Base-by-base conservation (phyloP, 1,284 basidiomycete genomes). In the Ceratorhiza oryzae-sativae region DNA sequence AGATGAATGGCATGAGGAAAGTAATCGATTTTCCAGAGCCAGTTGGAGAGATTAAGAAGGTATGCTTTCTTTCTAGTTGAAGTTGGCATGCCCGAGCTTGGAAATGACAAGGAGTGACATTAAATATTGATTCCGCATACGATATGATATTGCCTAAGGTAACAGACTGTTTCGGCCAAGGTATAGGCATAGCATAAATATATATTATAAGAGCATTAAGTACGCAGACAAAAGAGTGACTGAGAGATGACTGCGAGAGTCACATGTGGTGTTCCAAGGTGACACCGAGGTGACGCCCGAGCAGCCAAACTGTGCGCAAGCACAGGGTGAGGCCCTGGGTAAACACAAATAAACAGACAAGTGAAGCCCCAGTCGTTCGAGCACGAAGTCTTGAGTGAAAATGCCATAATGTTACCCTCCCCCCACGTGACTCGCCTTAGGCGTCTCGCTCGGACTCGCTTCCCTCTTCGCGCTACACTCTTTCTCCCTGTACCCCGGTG, bases 21-120 rank as follows among this genome's bases (percentile, higher is more conserved):
- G 71, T 23, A 30, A 71, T 20, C 1, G 55, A 71, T 23, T 71
- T 59, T 27, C 67, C 67, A 27, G 67, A 58, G 25, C 67, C 49
- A 34, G 56, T 71, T 15, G 59, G 55, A 62, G 70, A 58, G 5
- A 60, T 62, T 9, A 60, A 27, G 25, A 62, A 20, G n/a, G 32
- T 18, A 36, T 60, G 48, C 10, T 41, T 23, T n/a, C 45, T 3
- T 42, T 39, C 39, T 10, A 60, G 55, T 46, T 62, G 56, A 6
- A 62, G 70, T 13, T 53, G 6, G 25, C 62, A 67, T 27, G 34
- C 25, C 23, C 32, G 25, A 18, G 39, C 46, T 30, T 67, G 62
- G 27, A 55, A 67, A 20, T 25, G 5, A 25, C 62, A 67, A 39
- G 62, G 62, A 5, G 13, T 2, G 32, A 53, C 25, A 25, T 41